Base-by-base conservation (phyloP, 2,329 filamentous ascomycete species). In the Calonectria hawksworthii region DNA sequence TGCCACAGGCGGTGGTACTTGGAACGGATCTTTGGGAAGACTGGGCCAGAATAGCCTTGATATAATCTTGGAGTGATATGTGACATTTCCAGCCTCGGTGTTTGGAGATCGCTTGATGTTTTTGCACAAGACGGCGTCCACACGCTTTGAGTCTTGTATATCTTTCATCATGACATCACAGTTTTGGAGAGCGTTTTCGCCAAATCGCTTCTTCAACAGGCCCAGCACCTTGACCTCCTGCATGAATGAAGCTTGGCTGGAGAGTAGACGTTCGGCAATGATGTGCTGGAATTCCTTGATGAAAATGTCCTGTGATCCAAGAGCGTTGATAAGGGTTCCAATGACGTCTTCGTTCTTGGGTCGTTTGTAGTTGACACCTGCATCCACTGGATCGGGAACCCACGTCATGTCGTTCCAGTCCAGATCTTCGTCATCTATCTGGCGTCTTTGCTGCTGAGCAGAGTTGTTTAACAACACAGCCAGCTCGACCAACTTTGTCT, bases 161-260 rank as follows among this genome's bases (percentile, higher is more conserved):
- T 99, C 97, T 77, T 94, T 95, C 72, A 99, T 91, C 97, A 99
- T 99, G 80, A 99, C 97, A 83, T 99, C 96, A 84, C 96, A 98
- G 64, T 95, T 94, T 83, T 99, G 97, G 59, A 99, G 87, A 21
- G 95, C 93, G 34, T 91, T 90, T 78, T 98, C 95, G 30, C 96
- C 96, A 72, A 98, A 96, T 11, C 96, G 93, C 75, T 95, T 90
- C 86, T 98, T 98, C 74, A 99, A 90, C 13, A 99, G 90, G 72
- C 96, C 93, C 8, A 99, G 89, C 6, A 98, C 94, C 70, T 94
- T 93, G 69, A 95, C 91, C 84, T 94, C 97, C 83, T 95, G 95
- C 74, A 94, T 90, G 79, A 96, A 98, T 30, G 91, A 89, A 23
- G 90, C 88, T 75, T 93, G 93, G 61, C 91, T 92, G 73, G 88